phyloP scores from a whole-genome alignment of 2,329 filamentous ascomycete species.

The Curvularia lunata region DNA sequence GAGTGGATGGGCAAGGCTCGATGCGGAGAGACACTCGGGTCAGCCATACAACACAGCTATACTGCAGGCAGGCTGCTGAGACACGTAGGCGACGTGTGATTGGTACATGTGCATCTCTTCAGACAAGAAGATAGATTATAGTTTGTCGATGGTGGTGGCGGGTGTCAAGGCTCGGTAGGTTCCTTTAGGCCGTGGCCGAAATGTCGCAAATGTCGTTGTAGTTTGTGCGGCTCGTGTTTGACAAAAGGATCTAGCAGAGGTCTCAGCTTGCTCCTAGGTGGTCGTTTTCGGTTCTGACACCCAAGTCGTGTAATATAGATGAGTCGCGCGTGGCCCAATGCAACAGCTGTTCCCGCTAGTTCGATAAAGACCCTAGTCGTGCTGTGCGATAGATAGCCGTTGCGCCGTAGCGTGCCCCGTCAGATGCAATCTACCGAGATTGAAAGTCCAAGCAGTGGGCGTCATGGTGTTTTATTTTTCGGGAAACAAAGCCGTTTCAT shows the following conservation, averaged over 20 bases:
- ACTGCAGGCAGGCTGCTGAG: neutral
- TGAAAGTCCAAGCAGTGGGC: conserved; percentile 11
- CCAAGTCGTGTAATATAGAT: conserved; percentile 1
- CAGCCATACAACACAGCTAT: neutral
- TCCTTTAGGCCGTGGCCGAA: neutral
- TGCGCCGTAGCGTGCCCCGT: conserved; percentile 14
- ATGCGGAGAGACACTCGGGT: neutral
- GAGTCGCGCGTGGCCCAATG: conserved; percentile 1
- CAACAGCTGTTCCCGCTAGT: conserved; percentile 3
- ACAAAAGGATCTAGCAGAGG: neutral
- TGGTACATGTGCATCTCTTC: neutral
- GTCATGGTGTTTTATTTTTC: conserved; percentile 4
- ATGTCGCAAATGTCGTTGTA: neutral
- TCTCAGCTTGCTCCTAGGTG: neutral
- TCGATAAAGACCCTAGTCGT: neutral
- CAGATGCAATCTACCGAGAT: conserved; percentile 16
- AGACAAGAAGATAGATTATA: neutral
- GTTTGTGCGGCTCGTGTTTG: neutral
- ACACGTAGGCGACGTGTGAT: neutral
- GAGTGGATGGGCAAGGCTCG: neutral
- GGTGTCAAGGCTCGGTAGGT: neutral
- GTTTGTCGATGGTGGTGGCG: neutral
- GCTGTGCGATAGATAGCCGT: conserved; percentile 18
- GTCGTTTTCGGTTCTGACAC: neutral
- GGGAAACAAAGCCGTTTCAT: conserved; percentile 1